These are phyloP conservation scores for Candida pini DNA, from an alignment of 805 yeast species.

Conservation along the genomic window DNA sequence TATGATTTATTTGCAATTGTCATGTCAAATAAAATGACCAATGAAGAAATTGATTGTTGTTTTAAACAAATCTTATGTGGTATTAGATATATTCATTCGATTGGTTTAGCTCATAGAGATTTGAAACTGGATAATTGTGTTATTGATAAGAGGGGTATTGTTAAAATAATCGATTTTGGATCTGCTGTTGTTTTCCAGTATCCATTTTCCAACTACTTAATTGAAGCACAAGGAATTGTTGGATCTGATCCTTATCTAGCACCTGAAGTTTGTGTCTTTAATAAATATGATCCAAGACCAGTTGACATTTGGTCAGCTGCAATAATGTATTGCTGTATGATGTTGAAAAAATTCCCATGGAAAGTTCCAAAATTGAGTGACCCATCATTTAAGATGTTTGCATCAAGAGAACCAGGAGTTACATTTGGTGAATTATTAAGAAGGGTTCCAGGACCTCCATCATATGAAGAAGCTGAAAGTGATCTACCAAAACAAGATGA, in stretches of 20 bases:
- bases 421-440: slow-evolving; percentile 60
- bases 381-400: slow-evolving; percentile 76
- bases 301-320: slow-evolving; percentile 94
- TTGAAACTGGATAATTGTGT: slow-evolving; percentile 92
- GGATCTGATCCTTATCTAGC: slow-evolving; percentile 89
- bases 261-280: slow-evolving; percentile 83
- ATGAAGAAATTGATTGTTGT: slow-evolving; percentile 79
- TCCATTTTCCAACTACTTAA: slow-evolving; percentile 68
- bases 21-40: slow-evolving; percentile 84
- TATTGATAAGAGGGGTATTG: slow-evolving; percentile 73
- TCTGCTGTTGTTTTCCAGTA: slow-evolving; percentile 88
- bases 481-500: slow-evolving; percentile 1
- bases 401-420: slow-evolving; percentile 64
- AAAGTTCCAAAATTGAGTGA: slow-evolving; percentile 81
- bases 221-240: slow-evolving; percentile 78
- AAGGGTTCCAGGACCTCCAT: slow-evolving; percentile 45
- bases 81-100: slow-evolving; percentile 69
- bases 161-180: slow-evolving; percentile 89
- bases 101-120: slow-evolving; percentile 90
- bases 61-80: slow-evolving; percentile 83
- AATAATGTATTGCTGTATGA: slow-evolving; percentile 88
- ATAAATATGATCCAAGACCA: slow-evolving; percentile 84
- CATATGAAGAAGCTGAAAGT: slow-evolving; percentile 16
- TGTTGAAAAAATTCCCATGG: slow-evolving; percentile 90
- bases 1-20: slow-evolving; percentile 91